Percentiles rank a stretch among this genome's conserved stretches.
These are phyloP conservation scores for Paracamarosporium sp. DNA, from an alignment of 2,329 filamentous ascomycete genomes.

Conservation along the genomic window DNA sequence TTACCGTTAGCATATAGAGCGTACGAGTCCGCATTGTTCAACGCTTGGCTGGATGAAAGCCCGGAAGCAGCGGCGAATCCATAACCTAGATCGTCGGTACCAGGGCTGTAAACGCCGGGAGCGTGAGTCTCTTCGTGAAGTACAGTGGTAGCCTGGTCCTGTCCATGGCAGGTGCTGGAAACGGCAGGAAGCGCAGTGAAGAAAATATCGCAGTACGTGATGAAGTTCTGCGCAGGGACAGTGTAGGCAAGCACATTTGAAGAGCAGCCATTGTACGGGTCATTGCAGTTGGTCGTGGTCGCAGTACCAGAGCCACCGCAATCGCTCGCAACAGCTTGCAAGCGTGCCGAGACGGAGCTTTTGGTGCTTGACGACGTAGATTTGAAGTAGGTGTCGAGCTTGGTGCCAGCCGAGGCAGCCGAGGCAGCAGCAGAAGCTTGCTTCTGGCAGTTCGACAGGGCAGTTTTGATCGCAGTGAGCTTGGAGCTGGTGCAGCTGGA, in stretches of 20 bases:
- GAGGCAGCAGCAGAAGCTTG: slow-evolving; percentile 61
- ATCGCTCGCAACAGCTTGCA: slow-evolving; percentile 59
- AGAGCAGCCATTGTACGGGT: slow-evolving; percentile 61
- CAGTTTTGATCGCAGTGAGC: slow-evolving; percentile 54
- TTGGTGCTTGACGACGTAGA: slow-evolving; percentile 56
- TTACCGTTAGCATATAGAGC: slow-evolving; percentile 57
- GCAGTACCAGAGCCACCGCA: slow-evolving; percentile 59
- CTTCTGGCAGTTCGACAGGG: slow-evolving; percentile 61
- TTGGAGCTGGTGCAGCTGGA: slow-evolving; percentile 62
- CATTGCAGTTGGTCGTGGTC: slow-evolving; percentile 66
- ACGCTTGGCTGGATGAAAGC: slow-evolving; percentile 58
- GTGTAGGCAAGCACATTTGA: slow-evolving; percentile 65
- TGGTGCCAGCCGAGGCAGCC: slow-evolving; percentile 53
- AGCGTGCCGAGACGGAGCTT: slow-evolving; percentile 38
- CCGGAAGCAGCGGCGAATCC: slow-evolving; percentile 59
- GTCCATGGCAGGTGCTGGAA: slow-evolving; percentile 62
- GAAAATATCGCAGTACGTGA: slow-evolving; percentile 68
- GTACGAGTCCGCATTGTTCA: slow-evolving; percentile 71
- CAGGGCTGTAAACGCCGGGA: slow-evolving; percentile 58
- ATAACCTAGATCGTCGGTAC: slow-evolving; percentile 64
- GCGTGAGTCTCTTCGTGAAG: slow-evolving; percentile 72
- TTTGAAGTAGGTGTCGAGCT: slow-evolving; percentile 67
- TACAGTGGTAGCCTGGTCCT: slow-evolving; percentile 70
- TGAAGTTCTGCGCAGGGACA: slow-evolving; percentile 59
- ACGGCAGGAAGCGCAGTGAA: slow-evolving; percentile 62